Evolutionary conservation across 176 grass and related monocot genomes (phyloP), one percentile per base, ranked within the genome.

Genomic region (Melocanna baccifera): DNA sequence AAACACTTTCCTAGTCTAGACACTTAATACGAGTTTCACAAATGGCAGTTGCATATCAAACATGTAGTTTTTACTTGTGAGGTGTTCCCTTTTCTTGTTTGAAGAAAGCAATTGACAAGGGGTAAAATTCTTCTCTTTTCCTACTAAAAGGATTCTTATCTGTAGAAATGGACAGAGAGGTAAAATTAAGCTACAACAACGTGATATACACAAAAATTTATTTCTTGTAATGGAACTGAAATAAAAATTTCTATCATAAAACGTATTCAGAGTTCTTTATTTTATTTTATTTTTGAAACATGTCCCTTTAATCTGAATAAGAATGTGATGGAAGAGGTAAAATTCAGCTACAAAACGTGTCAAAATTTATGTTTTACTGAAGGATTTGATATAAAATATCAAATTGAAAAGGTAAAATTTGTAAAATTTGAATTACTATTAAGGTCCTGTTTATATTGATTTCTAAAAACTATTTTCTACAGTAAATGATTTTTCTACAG

Each of bases 11-110:
- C 52, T 42, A 62, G 0, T 48, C 6, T 78, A 57, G 22, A 46
- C 56, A 62, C 50, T 59, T 36, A 7, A 34, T 76, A 26, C 13
- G 13, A 77, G 7, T 66, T 69, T 28, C 19, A 11, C 34, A 78
- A 67, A 43, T 67, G 6, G 9, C 45, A 53, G 42, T 75, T 55
- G 32, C 82, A 76, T 66, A 41, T 55, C 9, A 65, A 42, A 40
- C 43, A 73, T 78, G 74, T 86, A 20, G 1, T 83, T 82, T 81
- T 56, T 74, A 74, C 59, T 37, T 67, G 59, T n/a, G 69, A 37
- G 36, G 6, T 46, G 59, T 56, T 3, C 23, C 26, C 12, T 67
- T 77, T 68, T 34, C 20, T 34, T 89, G 47, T 42, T 58, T 59
- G 10, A 50, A 78, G 28, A 64, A 47, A 66, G 16, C 22, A 73